These are phyloP conservation scores for Bretziella fagacearum DNA, from an alignment of 2,329 filamentous ascomycete species.

Conservation along the genomic window DNA sequence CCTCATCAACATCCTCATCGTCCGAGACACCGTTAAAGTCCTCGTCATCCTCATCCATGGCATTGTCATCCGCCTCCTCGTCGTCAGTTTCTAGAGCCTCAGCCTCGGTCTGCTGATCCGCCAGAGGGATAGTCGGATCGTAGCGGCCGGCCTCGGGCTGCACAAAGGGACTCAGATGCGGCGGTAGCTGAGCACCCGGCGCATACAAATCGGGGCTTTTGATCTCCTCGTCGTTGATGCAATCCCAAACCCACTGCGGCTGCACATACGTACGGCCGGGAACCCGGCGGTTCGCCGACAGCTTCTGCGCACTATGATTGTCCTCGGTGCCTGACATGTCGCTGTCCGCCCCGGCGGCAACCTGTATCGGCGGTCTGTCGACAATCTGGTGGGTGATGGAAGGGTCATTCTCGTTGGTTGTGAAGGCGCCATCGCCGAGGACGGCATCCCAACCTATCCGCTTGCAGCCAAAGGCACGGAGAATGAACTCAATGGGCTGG, in stretches of 20 bases:
- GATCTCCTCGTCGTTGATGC: constrained; percentile 78
- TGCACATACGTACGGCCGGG: constrained; percentile 89
- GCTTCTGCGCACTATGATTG: constrained; percentile 43
- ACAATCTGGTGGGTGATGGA: constrained; percentile 93
- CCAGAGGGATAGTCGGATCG: constrained; percentile 72
- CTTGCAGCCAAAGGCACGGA: constrained; percentile 90
- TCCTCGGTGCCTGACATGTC: constrained; percentile 32
- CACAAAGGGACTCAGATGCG: constrained; percentile 92
- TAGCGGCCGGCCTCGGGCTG: constrained; percentile 75
- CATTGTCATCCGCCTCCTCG: constrained; percentile 31
- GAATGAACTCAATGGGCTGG: constrained; percentile 77
- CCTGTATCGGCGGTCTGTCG: constrained; percentile 64
- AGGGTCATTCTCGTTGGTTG: constrained; percentile 70
- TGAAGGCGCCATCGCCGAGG: constrained; percentile 82
- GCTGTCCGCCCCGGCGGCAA: constrained; percentile 30
- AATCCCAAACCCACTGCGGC: constrained; percentile 98
- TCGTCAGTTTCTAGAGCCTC: constrained; percentile 61
- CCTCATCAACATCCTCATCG: constrained; percentile 21
- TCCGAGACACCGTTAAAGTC: constrained; percentile 30
- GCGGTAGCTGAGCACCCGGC: constrained; percentile 75
- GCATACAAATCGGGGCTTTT: constrained; percentile 76
- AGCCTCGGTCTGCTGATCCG: constrained; percentile 72
- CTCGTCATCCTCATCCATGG: constrained; percentile 31
- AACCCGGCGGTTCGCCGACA: constrained; percentile 51
- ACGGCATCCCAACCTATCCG: constrained; percentile 88